Percentiles rank a stretch among this genome's conserved stretches.
These are phyloP conservation scores for Podosphaera aphanis DNA, from an alignment of 2,329 filamentous ascomycete species.

Conservation along the genomic window DNA sequence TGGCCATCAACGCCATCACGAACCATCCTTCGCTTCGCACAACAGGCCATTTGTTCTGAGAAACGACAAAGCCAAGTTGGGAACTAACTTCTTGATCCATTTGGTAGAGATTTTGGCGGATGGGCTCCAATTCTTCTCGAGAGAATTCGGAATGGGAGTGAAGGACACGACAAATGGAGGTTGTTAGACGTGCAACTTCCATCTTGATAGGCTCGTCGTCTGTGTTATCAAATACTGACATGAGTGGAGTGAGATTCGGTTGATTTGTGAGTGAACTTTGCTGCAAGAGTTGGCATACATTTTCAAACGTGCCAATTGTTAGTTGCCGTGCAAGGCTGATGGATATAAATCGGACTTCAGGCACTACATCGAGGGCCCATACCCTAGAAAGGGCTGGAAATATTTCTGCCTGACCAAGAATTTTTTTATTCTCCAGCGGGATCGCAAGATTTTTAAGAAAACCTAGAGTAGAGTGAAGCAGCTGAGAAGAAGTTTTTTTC, in stretches of 20 bases:
- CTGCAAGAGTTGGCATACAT: conserved; percentile 26
- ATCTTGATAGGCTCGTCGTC: conserved; percentile 32
- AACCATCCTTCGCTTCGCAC: conserved; percentile 39
- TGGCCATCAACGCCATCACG: conserved; percentile 34
- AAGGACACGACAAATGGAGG: conserved; percentile 29
- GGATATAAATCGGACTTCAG: conserved; percentile 35
- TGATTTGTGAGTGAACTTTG: conserved; percentile 16
- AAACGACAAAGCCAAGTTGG: conserved; percentile 27
- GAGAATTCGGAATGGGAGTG: conserved; percentile 20
- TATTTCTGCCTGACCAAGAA: conserved; percentile 23
- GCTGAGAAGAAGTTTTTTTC: conserved; percentile 23
- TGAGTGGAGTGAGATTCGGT: conserved; percentile 19
- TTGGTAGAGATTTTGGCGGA: conserved; percentile 13
- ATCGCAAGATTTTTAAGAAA: conserved; percentile 44
- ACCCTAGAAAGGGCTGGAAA: conserved; percentile 29
- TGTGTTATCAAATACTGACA: conserved; percentile 20
- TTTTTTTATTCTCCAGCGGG: conserved; percentile 27
- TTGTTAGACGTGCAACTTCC: conserved; percentile 31
- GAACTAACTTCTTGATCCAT: conserved; percentile 13
- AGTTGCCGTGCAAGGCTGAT: conserved; percentile 34
- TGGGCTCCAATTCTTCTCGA: conserved; percentile 16
- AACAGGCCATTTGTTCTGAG: conserved; percentile 32
- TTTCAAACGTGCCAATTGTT: conserved; percentile 26
- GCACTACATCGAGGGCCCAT: conserved; percentile 27
- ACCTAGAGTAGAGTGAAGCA: conserved; percentile 31